A percentile compares a stretch with the other conserved stretches of the same genome.
Evolutionary conservation across 768 basidiomycete species (phyloP).

Genomic region (Boletus patriciae): DNA sequence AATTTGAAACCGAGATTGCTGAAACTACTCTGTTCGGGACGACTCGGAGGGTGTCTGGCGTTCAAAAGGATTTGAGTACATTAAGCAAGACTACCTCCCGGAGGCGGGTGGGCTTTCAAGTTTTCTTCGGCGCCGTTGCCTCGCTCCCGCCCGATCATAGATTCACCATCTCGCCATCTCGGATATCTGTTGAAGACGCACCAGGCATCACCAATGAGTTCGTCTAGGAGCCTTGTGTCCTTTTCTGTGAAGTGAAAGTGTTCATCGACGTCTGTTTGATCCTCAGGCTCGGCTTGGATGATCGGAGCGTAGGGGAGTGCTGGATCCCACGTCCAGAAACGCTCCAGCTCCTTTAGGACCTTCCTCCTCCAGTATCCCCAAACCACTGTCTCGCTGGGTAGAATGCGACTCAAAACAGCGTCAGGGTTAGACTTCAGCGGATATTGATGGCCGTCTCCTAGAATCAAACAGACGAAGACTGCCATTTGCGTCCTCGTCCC

Average conservation of each 20-base stretch:
- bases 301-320: slow-evolving; percentile 9
- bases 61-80: background rate
- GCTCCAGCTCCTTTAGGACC: slow-evolving; percentile 18
- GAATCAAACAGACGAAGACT: slow-evolving; percentile 26
- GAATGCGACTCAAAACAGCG: slow-evolving; percentile 11
- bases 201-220: slow-evolving; percentile 27
- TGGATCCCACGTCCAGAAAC: slow-evolving; percentile 6
- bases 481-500: slow-evolving; percentile 32
- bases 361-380: slow-evolving; percentile 31
- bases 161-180: slow-evolving; percentile 9
- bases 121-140: background rate
- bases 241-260: background rate
- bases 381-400: slow-evolving; percentile 31
- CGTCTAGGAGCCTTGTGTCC: slow-evolving; percentile 10
- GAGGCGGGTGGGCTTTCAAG: background rate
- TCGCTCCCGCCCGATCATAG: background rate
- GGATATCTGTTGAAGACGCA: slow-evolving; percentile 19
- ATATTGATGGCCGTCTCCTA: slow-evolving; percentile 10
- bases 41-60: no score
- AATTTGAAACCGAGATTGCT: no score
- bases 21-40: background rate
- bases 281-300: slow-evolving; percentile 12
- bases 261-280: slow-evolving; percentile 10
- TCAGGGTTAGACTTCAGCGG: slow-evolving; percentile 2
- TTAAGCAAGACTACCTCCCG: slow-evolving; percentile 5